A percentile compares a stretch with the other conserved stretches of the same genome.
These are phyloP conservation scores for Dichotomopilus funicola DNA, from an alignment of 2,329 filamentous ascomycete genomes.

Conservation along the genomic window DNA sequence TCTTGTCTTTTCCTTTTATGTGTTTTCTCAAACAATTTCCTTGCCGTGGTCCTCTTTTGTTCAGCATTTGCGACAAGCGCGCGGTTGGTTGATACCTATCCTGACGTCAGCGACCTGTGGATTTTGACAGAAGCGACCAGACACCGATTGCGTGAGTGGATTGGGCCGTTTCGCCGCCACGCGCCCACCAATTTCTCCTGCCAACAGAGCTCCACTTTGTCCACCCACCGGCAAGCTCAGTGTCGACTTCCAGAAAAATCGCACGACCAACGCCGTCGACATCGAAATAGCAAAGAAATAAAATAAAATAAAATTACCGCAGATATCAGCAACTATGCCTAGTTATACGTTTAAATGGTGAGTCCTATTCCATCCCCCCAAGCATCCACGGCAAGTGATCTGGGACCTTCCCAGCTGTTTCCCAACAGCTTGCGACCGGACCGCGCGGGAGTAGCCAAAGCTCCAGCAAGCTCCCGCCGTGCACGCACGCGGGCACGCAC, in stretches of 20 bases:
- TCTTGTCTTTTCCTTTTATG: no score
- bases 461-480: no score
- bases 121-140: no score
- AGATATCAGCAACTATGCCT: conserved; percentile 41
- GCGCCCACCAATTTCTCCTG: no score
- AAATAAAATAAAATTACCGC: background rate
- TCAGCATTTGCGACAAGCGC: background rate
- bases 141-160: background rate
- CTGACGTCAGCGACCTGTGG: conserved; percentile 6
- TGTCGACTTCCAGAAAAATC: no score
- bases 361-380: conserved; percentile 26
- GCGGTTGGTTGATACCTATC: background rate
- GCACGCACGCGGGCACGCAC: no score
- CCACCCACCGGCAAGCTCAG: no score
- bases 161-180: background rate
- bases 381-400: no score
- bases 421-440: no score
- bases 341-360: conserved; percentile 67
- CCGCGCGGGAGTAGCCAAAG: no score
- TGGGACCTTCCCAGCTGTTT: no score
- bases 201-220: no score
- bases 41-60: background rate
- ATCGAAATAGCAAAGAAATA: background rate
- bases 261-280: background rate
- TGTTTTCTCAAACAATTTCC: background rate